Evolutionary conservation across 306 rosid species (phyloP), one percentile per base, ranked within the genome.

Genomic region (Cercis canadensis): DNA sequence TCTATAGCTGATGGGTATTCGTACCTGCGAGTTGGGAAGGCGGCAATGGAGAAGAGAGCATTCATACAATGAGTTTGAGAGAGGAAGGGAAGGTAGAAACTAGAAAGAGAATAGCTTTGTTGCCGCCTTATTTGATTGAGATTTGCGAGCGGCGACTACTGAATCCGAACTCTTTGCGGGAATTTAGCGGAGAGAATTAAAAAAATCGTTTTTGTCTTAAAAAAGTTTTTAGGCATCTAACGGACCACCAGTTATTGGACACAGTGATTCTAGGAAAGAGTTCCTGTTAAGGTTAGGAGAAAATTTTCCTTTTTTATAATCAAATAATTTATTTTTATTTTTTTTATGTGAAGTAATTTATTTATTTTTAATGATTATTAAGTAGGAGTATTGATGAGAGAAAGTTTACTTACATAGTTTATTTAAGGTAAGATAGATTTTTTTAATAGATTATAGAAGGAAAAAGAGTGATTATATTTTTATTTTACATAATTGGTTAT

Each of bases 51-150:
- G 56, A 69, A 64, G 16, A 65, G 14, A 62, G 62, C 64, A 69
- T 80, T 41, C 86, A 85, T 75, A 16, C 36, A 45, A 24, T 24
- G 29, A 32, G 40, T 52, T 4, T 12, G 7, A 15, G 39, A 64
- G 46, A 32, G 67, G 46, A 18, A 45, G 29, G 29, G 3, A 24
- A 24, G 29, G 29, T 24, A 24, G 29, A 5, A 5, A 17, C n/a
- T n/a, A n/a, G 6, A 5, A 5, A 17, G 34, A 62, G 13, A 43
- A 5, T 0, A 19, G 18, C 8, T 43, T 52, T 31, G 37, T 58
- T 72, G 81, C 75, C 83, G 82, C 81, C 88, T 79, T 72, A 15
- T 65, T 73, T 50, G 72, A 81, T 53, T 19, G 59, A 47, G 69
- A 55, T 13, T 77, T 54, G 9, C n/a, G 13, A 53, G 80, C 52